Evolutionary conservation across 345 rosid genomes (phyloP).

Genomic region (Eucalyptus guilfoylei): DNA sequence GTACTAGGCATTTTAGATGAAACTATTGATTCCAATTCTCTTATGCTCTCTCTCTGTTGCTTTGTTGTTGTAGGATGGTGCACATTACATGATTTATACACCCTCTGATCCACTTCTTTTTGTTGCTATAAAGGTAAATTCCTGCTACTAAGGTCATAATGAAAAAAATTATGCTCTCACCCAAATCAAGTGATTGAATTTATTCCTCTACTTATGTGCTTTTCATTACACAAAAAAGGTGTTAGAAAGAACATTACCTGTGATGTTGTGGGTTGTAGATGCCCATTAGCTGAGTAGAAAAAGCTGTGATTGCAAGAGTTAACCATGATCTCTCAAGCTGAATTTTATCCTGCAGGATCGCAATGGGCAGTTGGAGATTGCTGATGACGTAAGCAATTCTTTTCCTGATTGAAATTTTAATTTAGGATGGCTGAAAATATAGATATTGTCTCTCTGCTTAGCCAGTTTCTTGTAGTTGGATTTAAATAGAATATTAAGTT

Average conservation of each 20-base stretch:
- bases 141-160: background rate
- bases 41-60: background rate
- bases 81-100: constrained; percentile 90
- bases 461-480: background rate
- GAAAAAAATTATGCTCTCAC: background rate
- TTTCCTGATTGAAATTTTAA: background rate
- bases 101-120: constrained; percentile 77
- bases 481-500: background rate
- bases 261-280: background rate
- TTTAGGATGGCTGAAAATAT: background rate
- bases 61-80: constrained; percentile 58
- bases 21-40: background rate
- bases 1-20: background rate
- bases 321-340: background rate
- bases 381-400: constrained; percentile 73
- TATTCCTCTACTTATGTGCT: background rate
- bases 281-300: background rate
- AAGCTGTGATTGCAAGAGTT: background rate
- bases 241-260: background rate
- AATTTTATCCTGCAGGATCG: constrained; percentile 48
- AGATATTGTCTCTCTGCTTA: background rate
- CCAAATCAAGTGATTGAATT: background rate
- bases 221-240: background rate
- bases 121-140: constrained; percentile 74
- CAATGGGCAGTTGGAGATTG: constrained; percentile 65